Percentiles rank a stretch among this genome's conserved stretches.
phyloP scores from a whole-genome alignment of 306 rosid species.

The Prunus salicina region DNA sequence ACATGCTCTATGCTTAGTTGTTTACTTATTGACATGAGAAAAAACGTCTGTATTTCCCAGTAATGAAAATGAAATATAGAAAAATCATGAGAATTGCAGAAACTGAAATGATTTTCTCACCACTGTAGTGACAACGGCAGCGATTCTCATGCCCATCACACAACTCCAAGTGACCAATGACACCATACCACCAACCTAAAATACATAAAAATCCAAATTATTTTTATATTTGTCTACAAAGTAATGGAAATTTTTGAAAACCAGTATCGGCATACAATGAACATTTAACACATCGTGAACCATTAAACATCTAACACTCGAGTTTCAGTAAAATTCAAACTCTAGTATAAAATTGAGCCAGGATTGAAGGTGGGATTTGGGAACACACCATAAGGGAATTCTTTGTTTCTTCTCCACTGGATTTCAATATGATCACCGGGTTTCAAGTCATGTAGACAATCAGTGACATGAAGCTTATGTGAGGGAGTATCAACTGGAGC shows the following conservation, averaged over 20 bases:
- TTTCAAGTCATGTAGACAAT: constrained; percentile 62
- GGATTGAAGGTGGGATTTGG: neutral
- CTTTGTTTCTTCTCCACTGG: constrained; percentile 91
- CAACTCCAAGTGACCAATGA: constrained; percentile 65
- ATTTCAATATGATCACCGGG: constrained; percentile 92
- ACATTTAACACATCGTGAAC: neutral
- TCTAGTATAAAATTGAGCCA: neutral
- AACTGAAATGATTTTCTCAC: constrained; percentile 43
- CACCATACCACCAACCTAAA: constrained; percentile 97
- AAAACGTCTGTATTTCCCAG: neutral
- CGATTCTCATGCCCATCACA: constrained; percentile 51
- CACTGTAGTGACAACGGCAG: constrained; percentile 61
- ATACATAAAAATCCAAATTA: constrained; percentile 5
- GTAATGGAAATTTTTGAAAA: neutral
- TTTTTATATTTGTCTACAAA: neutral
- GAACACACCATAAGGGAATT: constrained; percentile 77
- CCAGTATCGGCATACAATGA: neutral
- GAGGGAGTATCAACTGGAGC: constrained; percentile 68
- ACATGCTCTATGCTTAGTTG: too few relatives aligned
- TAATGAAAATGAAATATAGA: neutral
- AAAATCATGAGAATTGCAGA: constrained; percentile 4
- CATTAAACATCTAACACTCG: neutral
- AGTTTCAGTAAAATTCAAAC: too few relatives aligned
- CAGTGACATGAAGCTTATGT: constrained; percentile 59
- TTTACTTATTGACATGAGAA: neutral